Evolutionary conservation across 208 protist genomes (phyloP).

Genomic region (Vickermania spadyakhi): DNA sequence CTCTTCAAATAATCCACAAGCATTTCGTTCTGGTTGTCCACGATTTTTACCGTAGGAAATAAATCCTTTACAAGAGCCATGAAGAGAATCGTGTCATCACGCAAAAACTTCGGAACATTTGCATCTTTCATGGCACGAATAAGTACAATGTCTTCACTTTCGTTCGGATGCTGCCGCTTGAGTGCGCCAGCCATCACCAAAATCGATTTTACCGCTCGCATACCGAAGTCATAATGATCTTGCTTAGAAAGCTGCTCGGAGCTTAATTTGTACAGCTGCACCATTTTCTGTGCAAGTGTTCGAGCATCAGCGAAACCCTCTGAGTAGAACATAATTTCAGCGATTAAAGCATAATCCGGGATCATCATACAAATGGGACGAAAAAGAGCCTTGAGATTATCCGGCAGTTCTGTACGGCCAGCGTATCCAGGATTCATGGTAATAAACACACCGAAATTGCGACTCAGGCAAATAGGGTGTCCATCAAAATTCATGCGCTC

Average conservation of each 20-base stretch:
- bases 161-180: constrained; percentile 83
- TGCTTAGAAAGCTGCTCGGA: constrained; percentile 95
- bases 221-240: constrained; percentile 96
- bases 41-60: constrained; percentile 85
- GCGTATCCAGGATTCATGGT: constrained; percentile 98
- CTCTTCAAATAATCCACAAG: constrained; percentile 70
- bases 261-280: constrained; percentile 94
- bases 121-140: constrained; percentile 92
- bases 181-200: constrained; percentile 91
- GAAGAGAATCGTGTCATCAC: constrained; percentile 92
- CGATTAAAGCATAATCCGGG: constrained; percentile 95
- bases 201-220: constrained; percentile 95
- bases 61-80: constrained; percentile 91
- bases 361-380: constrained; percentile 97
- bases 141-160: constrained; percentile 92
- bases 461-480: constrained; percentile 84
- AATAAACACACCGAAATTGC: constrained; percentile 95
- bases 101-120: constrained; percentile 93
- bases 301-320: constrained; percentile 95
- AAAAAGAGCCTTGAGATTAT: constrained; percentile 97
- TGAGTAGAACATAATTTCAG: constrained; percentile 97
- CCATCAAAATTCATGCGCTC: constrained; percentile 91
- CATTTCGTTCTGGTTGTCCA: constrained; percentile 66
- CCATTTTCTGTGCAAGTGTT: constrained; percentile 93
- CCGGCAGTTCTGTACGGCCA: constrained; percentile 95